Percentiles rank a stretch among this genome's conserved stretches.
These are phyloP conservation scores for Astrocystis sublimbata DNA, from an alignment of 495 filamentous ascomycete species.

Conservation along the genomic window DNA sequence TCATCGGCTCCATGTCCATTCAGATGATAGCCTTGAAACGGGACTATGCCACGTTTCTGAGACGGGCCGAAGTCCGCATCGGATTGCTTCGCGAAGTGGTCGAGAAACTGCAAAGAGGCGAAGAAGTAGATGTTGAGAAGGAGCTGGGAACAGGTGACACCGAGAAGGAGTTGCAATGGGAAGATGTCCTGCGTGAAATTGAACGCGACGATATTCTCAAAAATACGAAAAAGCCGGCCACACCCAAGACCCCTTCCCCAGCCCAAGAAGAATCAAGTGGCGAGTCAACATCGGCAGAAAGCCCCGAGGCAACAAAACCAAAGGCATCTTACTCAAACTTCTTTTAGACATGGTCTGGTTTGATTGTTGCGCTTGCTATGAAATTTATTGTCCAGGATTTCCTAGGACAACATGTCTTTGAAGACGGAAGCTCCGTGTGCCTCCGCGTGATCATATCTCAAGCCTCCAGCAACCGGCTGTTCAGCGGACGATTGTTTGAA, in stretches of 20 bases:
- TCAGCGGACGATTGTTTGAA: slow-evolving; percentile 26
- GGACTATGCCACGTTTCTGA: slow-evolving; percentile 67
- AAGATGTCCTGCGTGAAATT: slow-evolving; percentile 84
- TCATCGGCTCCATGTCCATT: slow-evolving; percentile 93
- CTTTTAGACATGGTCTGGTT: slow-evolving; percentile 31
- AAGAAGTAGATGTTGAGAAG: slow-evolving; percentile 87
- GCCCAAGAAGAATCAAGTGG: slow-evolving; percentile 19
- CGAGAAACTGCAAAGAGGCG: slow-evolving; percentile 75
- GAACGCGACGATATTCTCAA: slow-evolving; percentile 73
- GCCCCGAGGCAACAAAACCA: slow-evolving; percentile 22
- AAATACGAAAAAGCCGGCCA: slow-evolving; percentile 40
- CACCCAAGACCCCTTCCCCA: slow-evolving; percentile 24
- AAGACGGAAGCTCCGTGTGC: slow-evolving; percentile 39
- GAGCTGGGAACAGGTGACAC: slow-evolving; percentile 77
- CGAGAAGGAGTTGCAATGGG: slow-evolving; percentile 80
- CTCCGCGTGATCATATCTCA: slow-evolving; percentile 18
- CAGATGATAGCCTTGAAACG: slow-evolving; percentile 81
- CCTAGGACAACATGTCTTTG: slow-evolving; percentile 54
- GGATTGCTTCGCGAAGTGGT: slow-evolving; percentile 77
- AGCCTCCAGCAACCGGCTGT: slow-evolving; percentile 9
- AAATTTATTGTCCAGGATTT: slow-evolving; percentile 12
- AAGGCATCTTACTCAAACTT: slow-evolving; percentile 39
- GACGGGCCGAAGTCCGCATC: slow-evolving; percentile 78
- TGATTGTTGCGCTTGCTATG: slow-evolving; percentile 10
- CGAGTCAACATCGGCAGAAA: slow-evolving; percentile 1